These are phyloP conservation scores for Salix caprea DNA, from an alignment of 345 rosid species.

Conservation along the genomic window DNA sequence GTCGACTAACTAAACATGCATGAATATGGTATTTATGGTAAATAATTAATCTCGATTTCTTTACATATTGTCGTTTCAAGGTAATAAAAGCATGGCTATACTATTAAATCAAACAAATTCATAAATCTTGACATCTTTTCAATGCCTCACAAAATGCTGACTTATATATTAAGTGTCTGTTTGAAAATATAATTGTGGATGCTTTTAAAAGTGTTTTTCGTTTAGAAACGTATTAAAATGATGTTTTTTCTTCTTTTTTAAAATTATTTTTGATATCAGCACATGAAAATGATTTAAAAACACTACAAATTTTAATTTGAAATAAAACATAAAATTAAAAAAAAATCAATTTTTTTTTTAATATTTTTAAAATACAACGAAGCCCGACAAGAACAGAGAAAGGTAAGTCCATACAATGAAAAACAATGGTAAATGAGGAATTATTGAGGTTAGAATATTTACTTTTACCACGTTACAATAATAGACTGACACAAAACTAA, in stretches of 20 bases:
- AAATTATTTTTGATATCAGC: too few relatives aligned
- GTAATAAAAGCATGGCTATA: background rate
- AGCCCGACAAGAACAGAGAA: background rate
- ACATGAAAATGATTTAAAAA: too few relatives aligned
- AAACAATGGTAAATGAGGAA: background rate
- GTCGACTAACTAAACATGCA: background rate
- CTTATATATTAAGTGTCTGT: too few relatives aligned
- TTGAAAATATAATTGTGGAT: too few relatives aligned
- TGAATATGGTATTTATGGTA: background rate
- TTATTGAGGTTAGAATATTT: background rate
- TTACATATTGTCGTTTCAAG: background rate
- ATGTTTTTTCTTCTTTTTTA: too few relatives aligned
- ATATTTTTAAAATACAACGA: too few relatives aligned
- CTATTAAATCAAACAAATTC: background rate
- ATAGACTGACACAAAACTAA: background rate
- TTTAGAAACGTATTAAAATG: too few relatives aligned
- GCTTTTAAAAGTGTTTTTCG: too few relatives aligned
- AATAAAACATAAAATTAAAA: too few relatives aligned
- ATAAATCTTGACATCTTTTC: too few relatives aligned
- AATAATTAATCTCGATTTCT: background rate
- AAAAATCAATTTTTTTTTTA: fast-evolving
- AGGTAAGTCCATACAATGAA: background rate
- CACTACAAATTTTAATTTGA: too few relatives aligned
- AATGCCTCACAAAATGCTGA: too few relatives aligned
- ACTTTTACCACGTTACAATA: background rate